phyloP scores from a whole-genome alignment of 805 yeast genomes.

The Ogataea ramenticola region DNA sequence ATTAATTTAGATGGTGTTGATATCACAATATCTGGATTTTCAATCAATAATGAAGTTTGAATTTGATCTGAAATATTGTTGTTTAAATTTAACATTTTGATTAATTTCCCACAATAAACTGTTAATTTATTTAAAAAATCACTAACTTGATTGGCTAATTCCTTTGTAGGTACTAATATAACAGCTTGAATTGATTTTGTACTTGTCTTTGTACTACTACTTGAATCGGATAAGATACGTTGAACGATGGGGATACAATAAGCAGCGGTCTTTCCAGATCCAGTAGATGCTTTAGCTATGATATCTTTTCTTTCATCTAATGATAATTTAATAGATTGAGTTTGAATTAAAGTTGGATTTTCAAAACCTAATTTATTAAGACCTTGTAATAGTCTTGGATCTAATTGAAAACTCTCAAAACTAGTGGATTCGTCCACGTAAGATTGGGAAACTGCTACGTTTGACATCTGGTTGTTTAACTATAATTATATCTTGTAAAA shows the following conservation, averaged over 20 bases:
- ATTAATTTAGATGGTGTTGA: constrained; percentile 83
- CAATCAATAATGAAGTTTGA: constrained; percentile 58
- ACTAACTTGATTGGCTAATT: constrained; percentile 78
- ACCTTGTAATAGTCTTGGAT: constrained; percentile 79
- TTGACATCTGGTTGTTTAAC: too few relatives aligned
- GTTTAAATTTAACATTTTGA: constrained; percentile 60
- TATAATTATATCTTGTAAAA: too few relatives aligned
- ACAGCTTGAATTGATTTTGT: constrained; percentile 42
- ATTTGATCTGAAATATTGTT: constrained; percentile 65
- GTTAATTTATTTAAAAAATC: constrained; percentile 63
- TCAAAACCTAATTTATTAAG: constrained; percentile 71
- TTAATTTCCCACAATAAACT: constrained; percentile 59
- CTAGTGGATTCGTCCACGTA: constrained; percentile 63
- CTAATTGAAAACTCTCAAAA: constrained; percentile 75
- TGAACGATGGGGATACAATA: constrained; percentile 84
- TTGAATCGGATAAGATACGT: constrained; percentile 46
- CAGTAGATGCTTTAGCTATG: constrained; percentile 90
- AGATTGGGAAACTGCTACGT: constrained; percentile 51
- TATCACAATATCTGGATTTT: constrained; percentile 72
- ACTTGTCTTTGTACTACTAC: too few relatives aligned
- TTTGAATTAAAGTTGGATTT: constrained; percentile 86
- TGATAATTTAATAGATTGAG: constrained; percentile 88
- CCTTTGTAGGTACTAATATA: constrained; percentile 88
- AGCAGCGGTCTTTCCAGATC: constrained; percentile 93
- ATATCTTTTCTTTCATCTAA: constrained; percentile 85